phyloP scores from a whole-genome alignment of 139 green algal genomes.

The Edaphochlamys debaryana region DNA sequence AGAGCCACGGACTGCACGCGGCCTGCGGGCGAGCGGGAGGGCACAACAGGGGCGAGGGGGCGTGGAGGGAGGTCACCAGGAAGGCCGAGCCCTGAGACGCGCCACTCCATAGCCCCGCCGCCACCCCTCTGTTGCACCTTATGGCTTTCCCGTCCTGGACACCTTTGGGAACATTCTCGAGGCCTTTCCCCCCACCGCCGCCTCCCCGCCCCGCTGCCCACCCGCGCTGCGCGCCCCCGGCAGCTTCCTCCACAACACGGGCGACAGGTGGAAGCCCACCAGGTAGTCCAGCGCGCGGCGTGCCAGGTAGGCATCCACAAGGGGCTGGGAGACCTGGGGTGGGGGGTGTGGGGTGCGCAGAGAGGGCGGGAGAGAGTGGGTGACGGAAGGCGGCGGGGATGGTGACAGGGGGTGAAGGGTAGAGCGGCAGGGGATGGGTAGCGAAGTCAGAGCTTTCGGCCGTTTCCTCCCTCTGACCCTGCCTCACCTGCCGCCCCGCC shows the following conservation, averaged over 20 bases:
- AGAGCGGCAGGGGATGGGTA: background rate
- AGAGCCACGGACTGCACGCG: constrained; percentile 90
- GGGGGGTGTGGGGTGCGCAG: background rate
- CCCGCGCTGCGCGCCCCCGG: constrained; percentile 75
- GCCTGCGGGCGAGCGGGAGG: constrained; percentile 32
- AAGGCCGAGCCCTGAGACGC: too few species aligned
- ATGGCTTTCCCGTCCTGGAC: background rate
- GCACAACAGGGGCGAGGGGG: background rate
- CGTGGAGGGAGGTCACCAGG: background rate
- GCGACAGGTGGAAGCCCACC: constrained; percentile 90
- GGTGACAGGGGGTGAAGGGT: background rate
- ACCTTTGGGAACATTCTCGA: background rate
- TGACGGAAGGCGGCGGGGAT: background rate
- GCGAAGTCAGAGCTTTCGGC: background rate
- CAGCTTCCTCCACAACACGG: constrained; percentile 94
- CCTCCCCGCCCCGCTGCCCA: background rate
- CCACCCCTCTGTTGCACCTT: too few species aligned
- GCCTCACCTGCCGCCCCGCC: constrained; percentile 64
- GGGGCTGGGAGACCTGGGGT: constrained; percentile 54
- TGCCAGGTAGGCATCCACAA: constrained; percentile 95
- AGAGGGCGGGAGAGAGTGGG: background rate
- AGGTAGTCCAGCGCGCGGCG: constrained; percentile 92
- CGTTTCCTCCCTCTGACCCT: too few species aligned
- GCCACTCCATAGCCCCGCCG: too few species aligned
- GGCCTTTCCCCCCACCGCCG: background rate